Base-by-base conservation (phyloP, 306 rosid genomes). In the Prunus persica region DNA sequence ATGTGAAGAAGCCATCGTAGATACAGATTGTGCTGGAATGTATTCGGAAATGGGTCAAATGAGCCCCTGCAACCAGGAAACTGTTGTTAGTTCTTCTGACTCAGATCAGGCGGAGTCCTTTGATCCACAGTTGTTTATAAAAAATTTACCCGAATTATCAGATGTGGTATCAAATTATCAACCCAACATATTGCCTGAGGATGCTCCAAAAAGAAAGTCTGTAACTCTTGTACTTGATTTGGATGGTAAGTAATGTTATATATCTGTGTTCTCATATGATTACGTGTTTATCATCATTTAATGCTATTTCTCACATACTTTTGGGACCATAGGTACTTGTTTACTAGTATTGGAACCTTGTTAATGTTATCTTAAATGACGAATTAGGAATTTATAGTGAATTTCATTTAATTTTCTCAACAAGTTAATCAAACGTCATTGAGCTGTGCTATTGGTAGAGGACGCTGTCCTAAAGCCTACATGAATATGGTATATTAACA, bases 141-240 rank as follows among this genome's bases (percentile, higher is more conserved):
- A 83, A 85, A 90, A 86, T 76, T 74, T 95, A 81, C 97, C 97
- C 0, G 97, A 95, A 86, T 88, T 91, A 58, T 90, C 99, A 49
- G 92, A 90, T 64, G 88, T 86, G 72, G 91, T 88, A 71, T 83
- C 91, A 43, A 88, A 83, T 79, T 91, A 79, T 80, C 89, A 89
- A 76, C 82, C 82, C 47, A 79, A 79, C 65, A 74, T 75, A 45
- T 56, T 79, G 77, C 92, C 97, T 2, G 83, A 80, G 82, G 92
- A 88, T 74, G 69, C 84, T 88, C 76, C 76, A 62, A 88, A 85
- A 80, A 80, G 84, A 81, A 95, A 90, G 79, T 74, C 85, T 68
- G 87, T 89, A 52, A 95, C 97, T 54, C 84, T 95, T 63, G 97
- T 88, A 64, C 99, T 95, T 82, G 99, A 95, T 89, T 87, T 95